phyloP scores from a whole-genome alignment of 2,329 filamentous ascomycete genomes.

The Zopfia rhizophila region DNA sequence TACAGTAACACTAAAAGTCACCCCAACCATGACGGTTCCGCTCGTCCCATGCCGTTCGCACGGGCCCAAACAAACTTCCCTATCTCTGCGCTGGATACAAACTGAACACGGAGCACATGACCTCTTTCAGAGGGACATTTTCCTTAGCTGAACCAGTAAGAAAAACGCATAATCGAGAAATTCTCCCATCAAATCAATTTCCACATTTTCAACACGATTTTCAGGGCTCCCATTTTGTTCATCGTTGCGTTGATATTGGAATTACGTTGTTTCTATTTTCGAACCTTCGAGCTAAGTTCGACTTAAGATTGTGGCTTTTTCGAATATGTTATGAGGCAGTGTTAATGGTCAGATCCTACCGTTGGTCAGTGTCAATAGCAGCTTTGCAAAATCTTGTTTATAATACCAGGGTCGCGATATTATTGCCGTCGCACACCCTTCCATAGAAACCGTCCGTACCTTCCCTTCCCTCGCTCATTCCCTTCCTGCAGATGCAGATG shows the following conservation, averaged over 20 bases:
- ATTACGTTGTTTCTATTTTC: slow-evolving; percentile 18
- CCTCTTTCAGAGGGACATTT: slow-evolving; percentile 8
- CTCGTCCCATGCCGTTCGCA: slow-evolving; percentile 1
- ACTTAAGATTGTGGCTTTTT: slow-evolving; percentile 17
- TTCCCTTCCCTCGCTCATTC: slow-evolving; percentile 1
- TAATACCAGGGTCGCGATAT: slow-evolving; percentile 34
- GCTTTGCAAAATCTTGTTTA: slow-evolving; percentile 30
- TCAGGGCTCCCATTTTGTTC: slow-evolving; percentile 2
- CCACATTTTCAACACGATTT: background rate
- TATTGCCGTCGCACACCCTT: slow-evolving; percentile 25
- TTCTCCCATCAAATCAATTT: slow-evolving; percentile 2
- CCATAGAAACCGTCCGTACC: no score
- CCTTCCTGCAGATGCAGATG: slow-evolving; percentile 1
- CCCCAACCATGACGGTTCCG: background rate
- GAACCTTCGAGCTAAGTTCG: slow-evolving; percentile 12
- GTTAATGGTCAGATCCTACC: slow-evolving; percentile 24
- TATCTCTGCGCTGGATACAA: background rate
- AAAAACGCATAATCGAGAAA: slow-evolving; percentile 2
- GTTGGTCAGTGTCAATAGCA: slow-evolving; percentile 24
- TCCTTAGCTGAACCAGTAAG: slow-evolving; percentile 19
- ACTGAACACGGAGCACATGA: slow-evolving; percentile 15
- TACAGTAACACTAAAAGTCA: slow-evolving; percentile 2
- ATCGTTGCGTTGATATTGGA: slow-evolving; percentile 9
- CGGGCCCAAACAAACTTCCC: slow-evolving; percentile 2
- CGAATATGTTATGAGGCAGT: slow-evolving; percentile 20